phyloP scores from a whole-genome alignment of 495 filamentous ascomycete species.

The Penicillium verhagenii region DNA sequence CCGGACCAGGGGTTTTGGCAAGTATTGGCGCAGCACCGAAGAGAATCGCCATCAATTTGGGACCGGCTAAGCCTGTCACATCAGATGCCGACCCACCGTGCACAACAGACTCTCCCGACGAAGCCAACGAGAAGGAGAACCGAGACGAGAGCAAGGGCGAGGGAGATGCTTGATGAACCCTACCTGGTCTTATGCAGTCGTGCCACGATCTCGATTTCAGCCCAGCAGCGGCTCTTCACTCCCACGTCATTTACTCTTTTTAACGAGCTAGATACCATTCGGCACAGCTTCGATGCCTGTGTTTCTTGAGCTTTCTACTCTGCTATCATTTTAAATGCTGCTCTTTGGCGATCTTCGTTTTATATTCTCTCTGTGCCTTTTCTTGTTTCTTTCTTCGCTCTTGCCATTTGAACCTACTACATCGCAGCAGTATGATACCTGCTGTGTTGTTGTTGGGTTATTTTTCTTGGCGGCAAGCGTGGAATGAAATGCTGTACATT shows the following conservation, averaged over 20 bases:
- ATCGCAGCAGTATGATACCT: slow-evolving; percentile 11
- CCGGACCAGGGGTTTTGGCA: slow-evolving; percentile 20
- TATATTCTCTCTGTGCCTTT: slow-evolving; percentile 5
- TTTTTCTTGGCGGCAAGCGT: slow-evolving; percentile 7
- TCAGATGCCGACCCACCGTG: slow-evolving; percentile 16
- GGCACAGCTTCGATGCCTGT: slow-evolving; percentile 19
- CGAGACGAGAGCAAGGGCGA: slow-evolving; percentile 29
- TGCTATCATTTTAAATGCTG: slow-evolving; percentile 10
- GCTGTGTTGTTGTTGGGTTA: slow-evolving; percentile 13
- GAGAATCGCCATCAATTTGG: slow-evolving; percentile 51
- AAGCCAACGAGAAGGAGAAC: slow-evolving; percentile 42
- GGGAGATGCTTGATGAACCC: slow-evolving; percentile 24
- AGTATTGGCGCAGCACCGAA: slow-evolving; percentile 40
- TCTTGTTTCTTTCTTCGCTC: neutral
- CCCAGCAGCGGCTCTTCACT: slow-evolving; percentile 14
- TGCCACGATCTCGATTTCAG: slow-evolving; percentile 8
- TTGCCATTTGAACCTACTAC: neutral
- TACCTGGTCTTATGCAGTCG: slow-evolving; percentile 7
- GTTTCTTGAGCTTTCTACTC: slow-evolving; percentile 1
- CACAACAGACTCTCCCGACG: slow-evolving; percentile 10
- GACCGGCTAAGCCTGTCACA: slow-evolving; percentile 21
- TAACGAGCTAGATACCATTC: slow-evolving; percentile 43
- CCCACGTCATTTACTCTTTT: slow-evolving; percentile 20
- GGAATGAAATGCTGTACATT: slow-evolving; percentile 25
- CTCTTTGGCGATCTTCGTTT: slow-evolving; percentile 14